Conservation (phyloP, 352 stramenopile genomes). For the Proteromonas lacertae region DNA sequence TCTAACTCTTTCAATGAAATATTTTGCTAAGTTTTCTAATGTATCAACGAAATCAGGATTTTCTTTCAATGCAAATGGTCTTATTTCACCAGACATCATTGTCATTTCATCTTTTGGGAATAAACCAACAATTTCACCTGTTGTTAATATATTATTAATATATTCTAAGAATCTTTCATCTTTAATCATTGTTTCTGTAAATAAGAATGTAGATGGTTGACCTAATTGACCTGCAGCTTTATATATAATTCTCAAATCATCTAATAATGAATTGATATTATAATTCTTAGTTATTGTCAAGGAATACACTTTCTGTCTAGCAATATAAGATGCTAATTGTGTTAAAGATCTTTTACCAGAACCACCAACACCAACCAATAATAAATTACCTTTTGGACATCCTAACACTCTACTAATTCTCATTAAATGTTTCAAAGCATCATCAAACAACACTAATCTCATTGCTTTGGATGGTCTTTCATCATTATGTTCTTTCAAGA, state of each 20-base stretch:
- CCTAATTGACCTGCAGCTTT: conserved; percentile 33
- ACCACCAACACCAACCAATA: conserved; percentile 48
- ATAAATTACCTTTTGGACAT: conserved; percentile 24
- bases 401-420: conserved; percentile 28
- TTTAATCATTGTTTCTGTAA: conserved; percentile 50
- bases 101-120: conserved; percentile 46
- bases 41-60: conserved; percentile 25
- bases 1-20: conserved; percentile 40
- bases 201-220: conserved; percentile 31
- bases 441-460: conserved; percentile 45
- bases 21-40: conserved; percentile 32
- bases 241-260: conserved; percentile 39
- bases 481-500: conserved; percentile 35
- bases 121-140: conserved; percentile 33
- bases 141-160: conserved; percentile 40
- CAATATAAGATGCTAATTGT: conserved; percentile 29
- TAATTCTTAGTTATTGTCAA: conserved; percentile 46
- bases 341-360: conserved; percentile 42
- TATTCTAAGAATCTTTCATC: conserved; percentile 45
- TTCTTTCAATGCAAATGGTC: conserved; percentile 23
- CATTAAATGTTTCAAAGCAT: conserved; percentile 37
- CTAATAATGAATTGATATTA: conserved; percentile 31
- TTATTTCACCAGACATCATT: conserved; percentile 35
- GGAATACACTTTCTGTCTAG: conserved; percentile 31
- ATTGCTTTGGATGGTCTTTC: conserved; percentile 23